Percentiles rank a stretch among this genome's conserved stretches.
Evolutionary conservation across 1,284 basidiomycete genomes (phyloP).

Genomic region (Marasmius sp.): DNA sequence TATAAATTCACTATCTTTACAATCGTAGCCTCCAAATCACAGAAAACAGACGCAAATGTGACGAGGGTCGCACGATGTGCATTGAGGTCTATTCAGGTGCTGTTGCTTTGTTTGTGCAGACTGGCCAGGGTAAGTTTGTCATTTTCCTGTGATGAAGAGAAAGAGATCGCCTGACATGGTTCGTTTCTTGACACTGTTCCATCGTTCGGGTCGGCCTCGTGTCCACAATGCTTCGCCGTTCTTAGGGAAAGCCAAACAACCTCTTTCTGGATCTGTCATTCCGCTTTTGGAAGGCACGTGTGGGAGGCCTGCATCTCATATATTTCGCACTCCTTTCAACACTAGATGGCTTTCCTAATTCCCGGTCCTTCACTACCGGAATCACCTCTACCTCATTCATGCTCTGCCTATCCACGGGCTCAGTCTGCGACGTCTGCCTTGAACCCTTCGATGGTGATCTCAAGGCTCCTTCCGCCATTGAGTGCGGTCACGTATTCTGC

Average conservation of each 20-base stretch:
- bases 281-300: constrained; percentile 17
- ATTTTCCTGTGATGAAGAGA: constrained; percentile 12
- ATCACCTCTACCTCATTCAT: constrained; percentile 30
- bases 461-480: constrained; percentile 46
- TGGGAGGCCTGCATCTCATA: constrained; percentile 13
- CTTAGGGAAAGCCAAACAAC: constrained; percentile 2
- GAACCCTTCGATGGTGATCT: constrained; percentile 40
- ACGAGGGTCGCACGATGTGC: too few relatives aligned
- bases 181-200: constrained; percentile 27
- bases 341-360: constrained; percentile 5
- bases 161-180: constrained; percentile 28
- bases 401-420: constrained; percentile 47
- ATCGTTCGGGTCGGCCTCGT: constrained; percentile 11
- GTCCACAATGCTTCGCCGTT: constrained; percentile 17
- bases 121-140: constrained; percentile 21
- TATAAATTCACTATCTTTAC: too few relatives aligned
- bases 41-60: too few relatives aligned
- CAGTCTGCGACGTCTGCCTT: constrained; percentile 54
- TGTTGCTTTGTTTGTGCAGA: neutral
- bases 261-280: constrained; percentile 9
- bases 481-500: constrained; percentile 56
- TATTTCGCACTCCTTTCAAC: constrained; percentile 13
- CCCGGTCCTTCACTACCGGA: constrained; percentile 20
- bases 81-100: too few relatives aligned
- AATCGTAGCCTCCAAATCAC: too few relatives aligned